Evolutionary conservation across 257 asterid species (phyloP).

Genomic region (Buddleja alternifolia): DNA sequence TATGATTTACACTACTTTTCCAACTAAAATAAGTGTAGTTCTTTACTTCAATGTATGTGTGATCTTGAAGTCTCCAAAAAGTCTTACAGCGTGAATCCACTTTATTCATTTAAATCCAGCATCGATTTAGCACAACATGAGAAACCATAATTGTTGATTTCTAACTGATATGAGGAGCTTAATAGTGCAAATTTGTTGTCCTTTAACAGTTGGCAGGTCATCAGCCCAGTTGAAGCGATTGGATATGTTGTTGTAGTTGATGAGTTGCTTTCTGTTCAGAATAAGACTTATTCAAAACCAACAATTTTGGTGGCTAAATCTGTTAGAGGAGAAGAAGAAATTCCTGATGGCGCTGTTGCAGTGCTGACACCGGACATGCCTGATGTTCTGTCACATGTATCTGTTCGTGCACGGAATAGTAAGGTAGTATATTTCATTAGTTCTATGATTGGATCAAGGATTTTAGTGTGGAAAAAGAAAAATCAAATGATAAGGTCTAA

Average conservation of each 20-base stretch:
- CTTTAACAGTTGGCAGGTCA: constrained; percentile 94
- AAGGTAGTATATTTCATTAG: constrained; percentile 56
- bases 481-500: no score
- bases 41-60: constrained; percentile 21
- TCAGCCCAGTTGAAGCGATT: constrained; percentile 94
- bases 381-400: constrained; percentile 97
- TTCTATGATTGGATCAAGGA: neutral
- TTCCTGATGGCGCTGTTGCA: constrained; percentile 95
- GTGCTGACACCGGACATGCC: constrained; percentile 99
- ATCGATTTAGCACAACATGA: neutral
- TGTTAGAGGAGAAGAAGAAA: constrained; percentile 98
- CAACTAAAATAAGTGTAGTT: neutral
- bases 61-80: constrained; percentile 4
- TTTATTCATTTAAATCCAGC: neutral
- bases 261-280: constrained; percentile 88
- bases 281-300: constrained; percentile 69
- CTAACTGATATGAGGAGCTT: neutral
- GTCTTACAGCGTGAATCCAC: constrained; percentile 8
- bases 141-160: constrained; percentile 1
- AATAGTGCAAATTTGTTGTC: constrained; percentile 29
- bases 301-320: constrained; percentile 92
- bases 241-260: constrained; percentile 95
- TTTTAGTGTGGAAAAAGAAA: no score
- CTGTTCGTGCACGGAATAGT: constrained; percentile 97
- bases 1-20: constrained; percentile 13